Conservation (phyloP, 176 grass and related monocot genomes). For the Pharus latifolius region DNA sequence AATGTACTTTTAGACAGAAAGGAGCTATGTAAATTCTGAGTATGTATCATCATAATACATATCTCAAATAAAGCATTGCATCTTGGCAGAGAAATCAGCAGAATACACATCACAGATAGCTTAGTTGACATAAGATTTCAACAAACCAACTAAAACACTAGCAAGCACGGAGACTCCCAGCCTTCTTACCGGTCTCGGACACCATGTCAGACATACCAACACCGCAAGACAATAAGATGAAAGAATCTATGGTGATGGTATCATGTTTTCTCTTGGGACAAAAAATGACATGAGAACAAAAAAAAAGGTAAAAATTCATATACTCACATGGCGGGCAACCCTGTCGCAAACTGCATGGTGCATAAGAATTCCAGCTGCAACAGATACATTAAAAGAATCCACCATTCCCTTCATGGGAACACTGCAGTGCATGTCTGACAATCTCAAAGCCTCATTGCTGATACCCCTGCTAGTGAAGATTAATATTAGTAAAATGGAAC, state of each 20-base stretch:
- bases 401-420: slow-evolving; percentile 99
- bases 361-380: slow-evolving; percentile 95
- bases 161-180: too few relatives aligned
- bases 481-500: neutral
- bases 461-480: slow-evolving; percentile 62
- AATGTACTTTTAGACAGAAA: too few relatives aligned
- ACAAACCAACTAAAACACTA: too few relatives aligned
- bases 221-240: neutral
- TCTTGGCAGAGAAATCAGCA: too few relatives aligned
- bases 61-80: too few relatives aligned
- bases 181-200: too few relatives aligned
- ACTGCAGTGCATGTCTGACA: slow-evolving; percentile 85
- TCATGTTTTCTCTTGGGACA: neutral
- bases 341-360: slow-evolving; percentile 92
- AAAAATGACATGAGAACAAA: neutral
- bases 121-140: too few relatives aligned
- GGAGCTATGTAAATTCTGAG: too few relatives aligned
- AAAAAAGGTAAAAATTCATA: neutral
- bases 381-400: slow-evolving; percentile 99
- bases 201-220: neutral
- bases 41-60: too few relatives aligned
- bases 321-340: slow-evolving; percentile 66
- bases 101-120: too few relatives aligned
- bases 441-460: slow-evolving; percentile 46
- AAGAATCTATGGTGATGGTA: neutral